Base-by-base conservation (phyloP, 2,329 filamentous ascomycete species). In the Pseudogymnoascus sp. region DNA sequence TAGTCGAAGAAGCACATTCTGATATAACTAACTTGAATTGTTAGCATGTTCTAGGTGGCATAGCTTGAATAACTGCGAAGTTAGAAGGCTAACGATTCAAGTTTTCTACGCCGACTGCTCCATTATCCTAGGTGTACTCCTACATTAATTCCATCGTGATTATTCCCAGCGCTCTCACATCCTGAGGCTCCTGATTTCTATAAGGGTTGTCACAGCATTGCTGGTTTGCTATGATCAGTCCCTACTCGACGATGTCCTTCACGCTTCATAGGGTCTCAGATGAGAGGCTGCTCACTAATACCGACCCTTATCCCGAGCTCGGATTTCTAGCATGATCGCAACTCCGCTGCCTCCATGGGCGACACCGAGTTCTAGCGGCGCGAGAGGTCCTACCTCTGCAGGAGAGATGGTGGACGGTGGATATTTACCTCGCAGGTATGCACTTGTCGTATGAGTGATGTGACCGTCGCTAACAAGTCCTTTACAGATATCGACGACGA, bases 121-220 rank as follows among this genome's bases (percentile, higher is more conserved):
- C 66, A 65, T 74, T 68, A 38, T 72, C 69, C 66, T 75, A 75
- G 33, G 66, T 60, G 64, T 74, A 73, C 67, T 74, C 74, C 55
- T 75, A 67, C 68, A 75, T 74, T 21, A 75, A 66, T 63, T 72
- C 66, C 67, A 70, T 74, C 18, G 65, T 69, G 41, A 72, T 73
- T 21, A 59, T 66, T 41, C 67, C 60, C 23, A 75, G 63, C 52
- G 64, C 62, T 65, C 65, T 67, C 14, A 71, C 62, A 63, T 28
- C 23, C 23, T 25, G 5, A 25, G 23, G 23, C 23, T 25, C 23
- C 23, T 25, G 23, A 25, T 25, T 25, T 25, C 23, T 25, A 4
- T 5, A 5, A 25, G 23, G 23, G 3, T 25, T 25, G 23, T 25
- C 23, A 25, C 23, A 25, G 23, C 23, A 25, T 25, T 25, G 23